These are phyloP conservation scores for Ulota crispa DNA, from an alignment of 225 moss, liverwort and hornwort genomes.

Conservation along the genomic window DNA sequence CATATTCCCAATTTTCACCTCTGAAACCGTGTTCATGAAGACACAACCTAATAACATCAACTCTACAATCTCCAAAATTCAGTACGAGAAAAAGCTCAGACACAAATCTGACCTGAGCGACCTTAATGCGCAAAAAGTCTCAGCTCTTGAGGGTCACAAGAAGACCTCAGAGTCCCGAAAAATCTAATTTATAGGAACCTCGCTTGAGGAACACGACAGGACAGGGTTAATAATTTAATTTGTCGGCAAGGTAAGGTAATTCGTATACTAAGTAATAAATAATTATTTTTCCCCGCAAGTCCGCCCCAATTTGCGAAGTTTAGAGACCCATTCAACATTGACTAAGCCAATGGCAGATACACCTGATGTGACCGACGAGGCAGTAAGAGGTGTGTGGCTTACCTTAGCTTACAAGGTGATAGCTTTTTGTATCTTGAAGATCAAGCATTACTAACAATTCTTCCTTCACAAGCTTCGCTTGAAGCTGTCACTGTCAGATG, in stretches of 20 bases:
- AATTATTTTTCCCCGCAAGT: background rate
- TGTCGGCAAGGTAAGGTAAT: background rate
- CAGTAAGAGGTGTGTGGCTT: slow-evolving; percentile 1
- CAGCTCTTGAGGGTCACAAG: background rate
- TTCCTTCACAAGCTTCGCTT: background rate
- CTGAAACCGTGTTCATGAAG: slow-evolving; percentile 4
- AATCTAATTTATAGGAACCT: slow-evolving; percentile 7
- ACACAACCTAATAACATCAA: background rate
- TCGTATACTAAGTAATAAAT: background rate
- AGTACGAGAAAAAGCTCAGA: background rate
- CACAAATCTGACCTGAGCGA: background rate
- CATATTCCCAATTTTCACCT: background rate
- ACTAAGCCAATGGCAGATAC: slow-evolving; percentile 15
- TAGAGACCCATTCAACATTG: slow-evolving; percentile 22
- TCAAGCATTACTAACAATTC: background rate
- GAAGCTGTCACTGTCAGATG: background rate
- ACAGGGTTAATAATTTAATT: background rate
- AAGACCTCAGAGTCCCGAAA: background rate
- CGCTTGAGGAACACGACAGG: slow-evolving; percentile 20
- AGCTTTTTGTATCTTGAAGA: background rate
- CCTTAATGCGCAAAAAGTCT: background rate
- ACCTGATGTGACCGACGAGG: background rate
- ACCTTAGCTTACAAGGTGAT: slow-evolving; percentile 4
- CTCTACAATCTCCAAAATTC: background rate
- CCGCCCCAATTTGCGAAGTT: slow-evolving; percentile 22